phyloP scores from a whole-genome alignment of 371 early-diverging fungal genomes.

The Caulochytrium protostelioides region DNA sequence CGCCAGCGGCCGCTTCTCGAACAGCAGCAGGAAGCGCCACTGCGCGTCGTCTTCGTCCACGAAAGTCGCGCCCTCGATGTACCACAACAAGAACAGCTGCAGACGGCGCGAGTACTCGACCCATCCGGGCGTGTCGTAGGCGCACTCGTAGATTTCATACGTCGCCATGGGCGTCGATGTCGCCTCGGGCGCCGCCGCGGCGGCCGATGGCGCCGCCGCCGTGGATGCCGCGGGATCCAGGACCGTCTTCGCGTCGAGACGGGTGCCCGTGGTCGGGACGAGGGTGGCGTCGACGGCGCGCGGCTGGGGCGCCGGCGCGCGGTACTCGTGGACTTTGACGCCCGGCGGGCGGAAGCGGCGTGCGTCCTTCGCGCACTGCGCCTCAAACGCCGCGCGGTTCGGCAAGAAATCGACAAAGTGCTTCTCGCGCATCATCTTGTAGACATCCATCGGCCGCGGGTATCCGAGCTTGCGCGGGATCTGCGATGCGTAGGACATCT shows the following conservation, averaged over 20 bases:
- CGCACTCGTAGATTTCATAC: slow-evolving; percentile 12
- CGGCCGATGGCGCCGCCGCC: slow-evolving; percentile 18
- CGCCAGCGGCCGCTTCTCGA: neutral
- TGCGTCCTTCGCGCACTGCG: slow-evolving; percentile 34
- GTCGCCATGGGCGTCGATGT: neutral
- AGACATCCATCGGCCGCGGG: neutral
- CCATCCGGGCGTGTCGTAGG: slow-evolving; percentile 37
- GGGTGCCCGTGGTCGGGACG: no score
- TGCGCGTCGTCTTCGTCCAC: slow-evolving; percentile 61
- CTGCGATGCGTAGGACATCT: slow-evolving; percentile 24
- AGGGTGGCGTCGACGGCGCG: slow-evolving; percentile 4
- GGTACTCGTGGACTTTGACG: slow-evolving; percentile 43
- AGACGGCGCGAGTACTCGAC: slow-evolving; percentile 51
- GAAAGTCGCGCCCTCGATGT: slow-evolving; percentile 73
- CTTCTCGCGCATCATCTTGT: neutral
- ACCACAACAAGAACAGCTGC: slow-evolving; percentile 52
- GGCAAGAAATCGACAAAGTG: neutral
- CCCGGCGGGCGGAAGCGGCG: slow-evolving; percentile 40
- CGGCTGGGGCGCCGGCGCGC: slow-evolving; percentile 1
- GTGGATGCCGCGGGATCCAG: slow-evolving; percentile 46
- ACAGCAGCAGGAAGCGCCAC: slow-evolving; percentile 59
- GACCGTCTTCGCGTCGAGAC: slow-evolving; percentile 16
- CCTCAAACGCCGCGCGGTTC: slow-evolving; percentile 36
- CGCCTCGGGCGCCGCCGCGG: neutral
- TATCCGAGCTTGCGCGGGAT: slow-evolving; percentile 4